A percentile compares a stretch with the other conserved stretches of the same genome.
Conservation (phyloP, 352 stramenopile genomes). For the Phytophthora idaei region DNA sequence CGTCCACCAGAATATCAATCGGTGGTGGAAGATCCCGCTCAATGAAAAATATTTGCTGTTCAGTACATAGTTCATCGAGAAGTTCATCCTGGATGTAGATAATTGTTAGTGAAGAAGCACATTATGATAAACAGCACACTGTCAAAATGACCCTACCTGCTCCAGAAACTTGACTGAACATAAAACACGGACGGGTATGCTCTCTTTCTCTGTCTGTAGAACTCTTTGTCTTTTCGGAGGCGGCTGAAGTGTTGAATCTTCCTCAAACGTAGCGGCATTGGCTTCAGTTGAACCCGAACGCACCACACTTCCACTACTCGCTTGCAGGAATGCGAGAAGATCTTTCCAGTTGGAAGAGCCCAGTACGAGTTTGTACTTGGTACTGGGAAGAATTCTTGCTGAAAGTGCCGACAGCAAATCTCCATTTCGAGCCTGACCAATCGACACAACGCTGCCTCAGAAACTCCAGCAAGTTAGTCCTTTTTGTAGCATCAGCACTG, state of each 20-base stretch:
- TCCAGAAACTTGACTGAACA: conserved; percentile 51
- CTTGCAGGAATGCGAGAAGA: conserved; percentile 29
- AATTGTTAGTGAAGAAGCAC: not conserved
- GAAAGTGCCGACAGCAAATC: conserved; percentile 27
- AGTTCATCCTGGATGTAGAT: conserved; percentile 52
- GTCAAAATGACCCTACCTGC: conserved; percentile 24
- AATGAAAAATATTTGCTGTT: conserved; percentile 59
- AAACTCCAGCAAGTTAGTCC: conserved; percentile 3
- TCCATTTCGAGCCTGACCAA: conserved; percentile 17
- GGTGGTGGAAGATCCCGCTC: conserved; percentile 60
- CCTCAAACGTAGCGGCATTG: conserved; percentile 4
- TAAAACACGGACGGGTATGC: conserved; percentile 42
- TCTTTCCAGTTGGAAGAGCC: conserved; percentile 50
- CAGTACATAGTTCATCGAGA: conserved; percentile 65
- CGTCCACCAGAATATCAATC: conserved; percentile 72
- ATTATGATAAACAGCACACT: conserved; percentile 2
- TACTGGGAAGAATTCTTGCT: conserved; percentile 30
- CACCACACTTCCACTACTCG: not conserved
- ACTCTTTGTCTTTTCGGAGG: conserved; percentile 34
- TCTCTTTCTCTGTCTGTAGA: conserved; percentile 18
- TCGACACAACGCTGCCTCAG: conserved; percentile 28
- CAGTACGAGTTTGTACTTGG: conserved; percentile 50
- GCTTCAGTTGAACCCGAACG: not conserved
- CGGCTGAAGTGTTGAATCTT: conserved; percentile 9
- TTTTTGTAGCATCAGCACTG: not conserved